These are phyloP conservation scores for Sporothrix brasiliensis DNA, from an alignment of 2,329 filamentous ascomycete genomes.

Conservation along the genomic window DNA sequence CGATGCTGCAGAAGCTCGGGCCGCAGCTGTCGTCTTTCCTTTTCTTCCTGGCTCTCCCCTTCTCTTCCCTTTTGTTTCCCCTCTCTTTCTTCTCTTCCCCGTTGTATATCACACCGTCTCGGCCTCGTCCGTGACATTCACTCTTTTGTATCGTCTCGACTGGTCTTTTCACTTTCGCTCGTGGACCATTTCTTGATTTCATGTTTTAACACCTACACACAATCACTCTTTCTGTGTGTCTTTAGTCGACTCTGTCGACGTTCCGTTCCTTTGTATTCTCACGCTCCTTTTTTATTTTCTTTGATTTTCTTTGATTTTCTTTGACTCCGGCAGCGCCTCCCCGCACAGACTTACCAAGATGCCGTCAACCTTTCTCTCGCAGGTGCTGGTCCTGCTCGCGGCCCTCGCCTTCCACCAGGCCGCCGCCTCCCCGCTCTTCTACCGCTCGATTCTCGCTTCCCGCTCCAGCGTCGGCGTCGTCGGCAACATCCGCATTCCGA, in stretches of 20 bases:
- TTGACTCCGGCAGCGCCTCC: background rate
- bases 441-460: slow-evolving; percentile 21
- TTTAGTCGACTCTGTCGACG: background rate
- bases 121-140: background rate
- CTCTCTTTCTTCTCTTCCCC: slow-evolving; percentile 17
- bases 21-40: background rate
- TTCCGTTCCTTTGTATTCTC: background rate
- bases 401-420: slow-evolving; percentile 22
- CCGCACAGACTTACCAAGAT: background rate
- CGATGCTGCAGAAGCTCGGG: background rate
- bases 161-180: background rate
- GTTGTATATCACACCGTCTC: background rate
- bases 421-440: slow-evolving; percentile 29
- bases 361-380: slow-evolving; percentile 21
- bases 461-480: slow-evolving; percentile 31
- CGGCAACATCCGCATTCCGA: slow-evolving; percentile 31
- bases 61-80: background rate
- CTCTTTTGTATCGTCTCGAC: background rate
- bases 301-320: background rate
- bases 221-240: background rate
- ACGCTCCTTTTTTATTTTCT: slow-evolving; percentile 9
- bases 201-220: slow-evolving; percentile 3
- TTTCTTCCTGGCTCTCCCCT: background rate
- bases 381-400: slow-evolving; percentile 27
- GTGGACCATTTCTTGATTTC: slow-evolving; percentile 1